These are phyloP conservation scores for Escovopsis weberi DNA, from an alignment of 2,329 filamentous ascomycete genomes.

Conservation along the genomic window DNA sequence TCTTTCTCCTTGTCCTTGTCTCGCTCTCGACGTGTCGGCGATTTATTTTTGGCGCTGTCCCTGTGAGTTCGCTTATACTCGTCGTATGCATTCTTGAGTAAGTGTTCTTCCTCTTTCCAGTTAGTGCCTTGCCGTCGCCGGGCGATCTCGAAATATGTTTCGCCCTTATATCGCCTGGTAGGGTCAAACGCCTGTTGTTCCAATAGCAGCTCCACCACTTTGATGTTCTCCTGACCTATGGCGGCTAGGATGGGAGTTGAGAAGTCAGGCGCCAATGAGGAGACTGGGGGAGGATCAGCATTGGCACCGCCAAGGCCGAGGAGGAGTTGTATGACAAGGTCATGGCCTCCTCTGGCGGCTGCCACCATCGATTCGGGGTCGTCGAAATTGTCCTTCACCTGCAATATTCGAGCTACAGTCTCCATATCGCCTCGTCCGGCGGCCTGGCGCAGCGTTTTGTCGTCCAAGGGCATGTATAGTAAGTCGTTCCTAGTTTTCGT, in stretches of 20 bases:
- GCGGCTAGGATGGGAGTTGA: slow-evolving; percentile 89
- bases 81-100: slow-evolving; percentile 65
- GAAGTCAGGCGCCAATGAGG: slow-evolving; percentile 48
- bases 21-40: slow-evolving; percentile 30
- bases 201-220: slow-evolving; percentile 68
- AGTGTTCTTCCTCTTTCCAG: slow-evolving; percentile 76
- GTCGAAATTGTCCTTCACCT: slow-evolving; percentile 45
- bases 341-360: slow-evolving; percentile 82
- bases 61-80: slow-evolving; percentile 41
- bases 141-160: slow-evolving; percentile 79
- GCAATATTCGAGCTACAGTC: slow-evolving; percentile 44
- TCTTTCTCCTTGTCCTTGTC: slow-evolving; percentile 26
- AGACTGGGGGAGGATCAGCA: slow-evolving; percentile 53
- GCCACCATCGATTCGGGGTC: slow-evolving; percentile 83
- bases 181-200: slow-evolving; percentile 71
- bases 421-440: slow-evolving; percentile 47
- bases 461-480: slow-evolving; percentile 47
- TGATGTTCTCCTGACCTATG: slow-evolving; percentile 77
- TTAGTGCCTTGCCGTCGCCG: slow-evolving; percentile 69
- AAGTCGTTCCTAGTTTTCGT: slow-evolving; percentile 51
- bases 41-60: slow-evolving; percentile 32
- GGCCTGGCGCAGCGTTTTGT: slow-evolving; percentile 45
- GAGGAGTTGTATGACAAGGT: slow-evolving; percentile 69
- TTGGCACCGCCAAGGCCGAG: slow-evolving; percentile 52
- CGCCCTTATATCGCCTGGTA: slow-evolving; percentile 58